Evolutionary conservation across 2,329 filamentous ascomycete genomes (phyloP).

Genomic region (Apiospora aurea): DNA sequence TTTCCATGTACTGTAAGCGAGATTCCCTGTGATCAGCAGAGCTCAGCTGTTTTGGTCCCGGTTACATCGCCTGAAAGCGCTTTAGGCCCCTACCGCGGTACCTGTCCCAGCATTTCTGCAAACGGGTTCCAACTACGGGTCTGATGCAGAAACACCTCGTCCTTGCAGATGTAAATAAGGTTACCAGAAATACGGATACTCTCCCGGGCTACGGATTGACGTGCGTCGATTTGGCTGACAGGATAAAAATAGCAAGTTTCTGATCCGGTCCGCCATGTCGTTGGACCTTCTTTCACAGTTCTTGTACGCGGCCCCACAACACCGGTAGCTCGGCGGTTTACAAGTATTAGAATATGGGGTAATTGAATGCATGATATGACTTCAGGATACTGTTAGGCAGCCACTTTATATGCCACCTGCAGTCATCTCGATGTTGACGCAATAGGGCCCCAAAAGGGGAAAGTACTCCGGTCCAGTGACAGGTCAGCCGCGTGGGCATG

Average conservation of each 20-base stretch:
- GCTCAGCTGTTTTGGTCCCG: neutral
- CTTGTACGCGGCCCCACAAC: neutral
- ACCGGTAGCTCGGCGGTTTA: too few relatives aligned
- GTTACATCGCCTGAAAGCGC: neutral
- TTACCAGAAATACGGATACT: neutral
- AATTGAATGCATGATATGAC: neutral
- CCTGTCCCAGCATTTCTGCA: neutral
- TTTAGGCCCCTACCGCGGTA: neutral
- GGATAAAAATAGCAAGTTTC: neutral
- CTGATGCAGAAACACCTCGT: too few relatives aligned
- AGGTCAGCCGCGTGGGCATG: neutral
- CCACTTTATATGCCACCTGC: neutral
- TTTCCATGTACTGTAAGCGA: neutral
- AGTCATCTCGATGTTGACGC: neutral
- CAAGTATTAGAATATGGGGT: too few relatives aligned
- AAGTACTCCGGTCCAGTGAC: neutral
- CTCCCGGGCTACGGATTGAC: too few relatives aligned
- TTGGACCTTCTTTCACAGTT: too few relatives aligned
- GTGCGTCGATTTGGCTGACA: neutral
- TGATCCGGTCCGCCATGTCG: too few relatives aligned
- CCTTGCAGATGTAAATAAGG: too few relatives aligned
- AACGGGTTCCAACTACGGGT: neutral
- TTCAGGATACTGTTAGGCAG: neutral
- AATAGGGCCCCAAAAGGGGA: neutral
- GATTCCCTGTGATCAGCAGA: neutral